Conservation (phyloP, 164 flowering plant species). For the Annona cherimola region DNA sequence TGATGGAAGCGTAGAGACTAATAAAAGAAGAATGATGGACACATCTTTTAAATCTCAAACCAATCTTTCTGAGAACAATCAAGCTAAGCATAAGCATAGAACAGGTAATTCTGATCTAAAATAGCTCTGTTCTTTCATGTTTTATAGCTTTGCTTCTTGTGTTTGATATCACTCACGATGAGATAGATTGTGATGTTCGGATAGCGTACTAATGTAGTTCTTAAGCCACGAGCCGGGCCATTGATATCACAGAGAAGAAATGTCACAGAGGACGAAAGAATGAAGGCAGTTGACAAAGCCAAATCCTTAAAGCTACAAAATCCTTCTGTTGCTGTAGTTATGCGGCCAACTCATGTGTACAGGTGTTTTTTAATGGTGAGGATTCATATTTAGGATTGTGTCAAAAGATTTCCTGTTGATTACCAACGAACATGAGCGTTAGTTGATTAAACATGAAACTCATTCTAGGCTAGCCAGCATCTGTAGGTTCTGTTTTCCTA, state of each 20-base stretch:
- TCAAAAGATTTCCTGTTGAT: too few relatives aligned
- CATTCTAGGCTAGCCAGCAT: too few relatives aligned
- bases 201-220: not conserved
- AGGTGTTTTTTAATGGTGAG: not conserved
- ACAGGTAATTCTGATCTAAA: not conserved
- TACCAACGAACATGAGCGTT: too few relatives aligned
- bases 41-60: too few relatives aligned
- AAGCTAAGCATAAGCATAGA: too few relatives aligned
- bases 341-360: not conserved
- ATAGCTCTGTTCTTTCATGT: not conserved
- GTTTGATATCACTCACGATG: not conserved
- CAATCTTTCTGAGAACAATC: too few relatives aligned
- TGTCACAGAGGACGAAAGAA: not conserved
- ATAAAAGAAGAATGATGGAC: too few relatives aligned
- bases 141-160: not conserved
- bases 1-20: too few relatives aligned
- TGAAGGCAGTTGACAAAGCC: not conserved
- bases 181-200: not conserved
- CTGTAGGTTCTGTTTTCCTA: too few relatives aligned
- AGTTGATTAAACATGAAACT: too few relatives aligned
- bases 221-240: not conserved
- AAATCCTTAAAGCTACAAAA: not conserved
- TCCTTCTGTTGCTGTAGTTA: not conserved
- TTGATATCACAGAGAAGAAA: not conserved
- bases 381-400: not conserved